These are phyloP conservation scores for Posidonia oceanica DNA, from an alignment of 116 monocot genomes.

Conservation along the genomic window DNA sequence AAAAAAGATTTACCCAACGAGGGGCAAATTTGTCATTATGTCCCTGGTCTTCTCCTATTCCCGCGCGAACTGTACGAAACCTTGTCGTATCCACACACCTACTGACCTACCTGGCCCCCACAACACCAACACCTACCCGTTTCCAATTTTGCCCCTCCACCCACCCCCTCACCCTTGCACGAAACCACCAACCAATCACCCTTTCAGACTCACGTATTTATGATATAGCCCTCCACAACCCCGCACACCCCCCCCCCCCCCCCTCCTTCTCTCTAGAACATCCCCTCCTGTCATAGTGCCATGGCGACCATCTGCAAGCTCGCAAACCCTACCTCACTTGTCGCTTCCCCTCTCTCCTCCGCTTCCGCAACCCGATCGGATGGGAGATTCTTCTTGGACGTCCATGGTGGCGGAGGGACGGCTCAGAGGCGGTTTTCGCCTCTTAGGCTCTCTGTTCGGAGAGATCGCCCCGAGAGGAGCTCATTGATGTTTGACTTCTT, in stretches of 20 bases:
- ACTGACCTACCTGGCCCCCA: too few relatives aligned
- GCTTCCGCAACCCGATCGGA: conserved; percentile 1
- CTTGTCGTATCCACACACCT: too few relatives aligned
- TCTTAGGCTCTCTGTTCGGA: conserved; percentile 29
- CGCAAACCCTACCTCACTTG: conserved; percentile 7
- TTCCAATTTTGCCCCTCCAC: conserved; percentile 6
- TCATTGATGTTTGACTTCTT: conserved; percentile 34
- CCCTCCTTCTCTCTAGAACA: background rate
- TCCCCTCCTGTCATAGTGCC: too few relatives aligned
- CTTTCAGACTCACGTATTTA: background rate
- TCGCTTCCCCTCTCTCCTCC: background rate
- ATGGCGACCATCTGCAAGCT: conserved; percentile 25
- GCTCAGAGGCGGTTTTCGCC: conserved; percentile 7
- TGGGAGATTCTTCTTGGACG: background rate
- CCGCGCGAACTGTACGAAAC: too few relatives aligned
- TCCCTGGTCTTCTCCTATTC: too few relatives aligned
- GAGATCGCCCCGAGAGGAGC: conserved; percentile 21
- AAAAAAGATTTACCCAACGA: too few relatives aligned
- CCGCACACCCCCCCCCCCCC: background rate
- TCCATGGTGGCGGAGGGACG: background rate
- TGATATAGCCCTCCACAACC: too few relatives aligned
- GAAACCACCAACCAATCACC: conserved; percentile 6
- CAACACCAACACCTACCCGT: background rate
- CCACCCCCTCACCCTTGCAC: background rate
- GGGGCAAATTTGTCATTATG: too few relatives aligned